A percentile compares a stretch with the other conserved stretches of the same genome.
phyloP scores from a whole-genome alignment of 768 basidiomycete genomes.

The Suillus hirtellus region DNA sequence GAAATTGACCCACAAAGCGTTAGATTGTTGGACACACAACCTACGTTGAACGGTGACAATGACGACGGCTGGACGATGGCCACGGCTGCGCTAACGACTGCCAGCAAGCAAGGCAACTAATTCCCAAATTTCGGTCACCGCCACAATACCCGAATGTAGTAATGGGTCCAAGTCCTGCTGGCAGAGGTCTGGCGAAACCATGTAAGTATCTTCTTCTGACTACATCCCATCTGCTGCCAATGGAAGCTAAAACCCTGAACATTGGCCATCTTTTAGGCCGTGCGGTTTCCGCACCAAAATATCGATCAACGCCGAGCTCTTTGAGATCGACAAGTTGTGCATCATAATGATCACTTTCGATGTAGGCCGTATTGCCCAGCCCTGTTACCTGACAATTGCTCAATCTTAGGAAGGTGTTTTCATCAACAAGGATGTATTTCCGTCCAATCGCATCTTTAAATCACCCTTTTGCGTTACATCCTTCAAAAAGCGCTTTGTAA shows the following conservation, averaged over 20 bases:
- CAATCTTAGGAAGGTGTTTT: not conserved
- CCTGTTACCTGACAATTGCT: not conserved
- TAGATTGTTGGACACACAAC: conserved; percentile 1
- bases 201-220: conserved; percentile 3
- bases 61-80: conserved; percentile 23
- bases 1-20: not conserved
- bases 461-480: not conserved
- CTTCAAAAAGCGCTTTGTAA: not conserved
- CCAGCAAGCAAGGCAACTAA: conserved; percentile 25
- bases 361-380: not conserved
- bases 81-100: conserved; percentile 33
- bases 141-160: conserved; percentile 10
- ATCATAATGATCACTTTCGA: conserved; percentile 3
- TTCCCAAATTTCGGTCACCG: conserved; percentile 23
- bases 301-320: not conserved
- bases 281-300: conserved; percentile 4
- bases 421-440: not conserved
- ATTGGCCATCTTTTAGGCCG: not conserved
- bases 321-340: not conserved
- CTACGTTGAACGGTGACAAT: conserved; percentile 13
- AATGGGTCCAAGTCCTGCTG: conserved; percentile 3
- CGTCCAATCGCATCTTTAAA: not conserved
- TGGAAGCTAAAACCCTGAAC: conserved; percentile 6
- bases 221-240: conserved; percentile 1
- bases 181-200: not conserved